Conservation (phyloP, 2,329 filamentous ascomycete species). For the Hypoxylon sp. region DNA sequence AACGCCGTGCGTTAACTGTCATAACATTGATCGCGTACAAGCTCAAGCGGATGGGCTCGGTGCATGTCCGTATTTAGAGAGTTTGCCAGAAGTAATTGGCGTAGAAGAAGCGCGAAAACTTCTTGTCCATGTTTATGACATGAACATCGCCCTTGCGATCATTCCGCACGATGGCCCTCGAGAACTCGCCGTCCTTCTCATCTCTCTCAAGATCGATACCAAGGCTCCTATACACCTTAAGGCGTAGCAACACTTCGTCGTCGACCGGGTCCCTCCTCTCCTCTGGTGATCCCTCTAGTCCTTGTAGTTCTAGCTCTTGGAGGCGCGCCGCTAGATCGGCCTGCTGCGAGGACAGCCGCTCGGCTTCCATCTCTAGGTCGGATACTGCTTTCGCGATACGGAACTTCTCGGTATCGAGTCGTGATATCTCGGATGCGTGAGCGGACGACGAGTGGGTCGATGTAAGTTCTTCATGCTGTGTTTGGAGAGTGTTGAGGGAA, state of each 20-base stretch:
- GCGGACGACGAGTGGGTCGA: slow-evolving; percentile 81
- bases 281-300: slow-evolving; percentile 77
- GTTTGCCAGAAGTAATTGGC: slow-evolving; percentile 97
- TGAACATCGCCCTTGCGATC: slow-evolving; percentile 91
- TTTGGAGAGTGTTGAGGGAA: slow-evolving; percentile 79
- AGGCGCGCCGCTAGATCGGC: slow-evolving; percentile 81
- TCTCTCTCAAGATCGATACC: slow-evolving; percentile 90
- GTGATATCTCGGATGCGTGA: slow-evolving; percentile 87
- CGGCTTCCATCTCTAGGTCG: slow-evolving; percentile 94
- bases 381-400: slow-evolving; percentile 91
- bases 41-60: background rate
- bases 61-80: slow-evolving; percentile 65
- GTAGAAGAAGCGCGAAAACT: slow-evolving; percentile 92
- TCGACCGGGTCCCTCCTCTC: slow-evolving; percentile 65
- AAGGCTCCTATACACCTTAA: slow-evolving; percentile 91
- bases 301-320: slow-evolving; percentile 88
- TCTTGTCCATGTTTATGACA: slow-evolving; percentile 93
- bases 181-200: slow-evolving; percentile 82
- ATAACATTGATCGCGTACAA: slow-evolving; percentile 17
- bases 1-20: slow-evolving; percentile 35
- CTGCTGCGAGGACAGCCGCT: slow-evolving; percentile 85
- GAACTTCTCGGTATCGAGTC: slow-evolving; percentile 94
- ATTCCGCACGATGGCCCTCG: slow-evolving; percentile 87
- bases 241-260: slow-evolving; percentile 78
- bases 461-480: slow-evolving; percentile 83